Evolutionary conservation across 1,284 basidiomycete species (phyloP).

Genomic region (Ceratorhiza oryzae-sativae): DNA sequence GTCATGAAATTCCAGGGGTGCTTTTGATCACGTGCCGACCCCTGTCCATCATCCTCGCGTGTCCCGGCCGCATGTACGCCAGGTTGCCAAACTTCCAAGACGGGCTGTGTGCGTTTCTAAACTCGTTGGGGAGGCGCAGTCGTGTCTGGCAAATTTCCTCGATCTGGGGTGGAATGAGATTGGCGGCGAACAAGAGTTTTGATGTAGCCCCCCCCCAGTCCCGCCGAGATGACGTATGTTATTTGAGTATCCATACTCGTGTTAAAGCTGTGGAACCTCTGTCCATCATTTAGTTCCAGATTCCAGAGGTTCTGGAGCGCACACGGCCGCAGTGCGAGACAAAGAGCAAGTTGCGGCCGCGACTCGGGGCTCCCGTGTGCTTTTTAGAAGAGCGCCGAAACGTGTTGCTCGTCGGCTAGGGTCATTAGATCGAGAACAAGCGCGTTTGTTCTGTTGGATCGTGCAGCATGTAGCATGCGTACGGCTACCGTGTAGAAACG

Average conservation of each 20-base stretch:
- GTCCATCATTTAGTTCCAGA: neutral
- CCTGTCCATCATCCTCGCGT: constrained; percentile 10
- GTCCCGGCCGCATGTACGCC: neutral
- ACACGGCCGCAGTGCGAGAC: neutral
- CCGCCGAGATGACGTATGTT: neutral
- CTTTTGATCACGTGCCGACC: constrained; percentile 13
- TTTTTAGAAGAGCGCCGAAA: neutral
- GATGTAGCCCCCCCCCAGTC: neutral
- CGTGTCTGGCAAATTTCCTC: neutral
- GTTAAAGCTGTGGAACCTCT: neutral
- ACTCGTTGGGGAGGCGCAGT: neutral
- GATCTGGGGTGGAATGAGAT: constrained; percentile 1
- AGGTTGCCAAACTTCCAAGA: neutral
- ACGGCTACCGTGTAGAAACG: neutral
- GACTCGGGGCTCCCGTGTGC: neutral
- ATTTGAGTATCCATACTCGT: neutral
- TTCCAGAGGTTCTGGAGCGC: neutral
- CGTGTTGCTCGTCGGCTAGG: constrained; percentile 9
- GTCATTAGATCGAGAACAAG: constrained; percentile 13
- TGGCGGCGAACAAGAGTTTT: neutral
- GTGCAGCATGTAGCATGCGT: neutral
- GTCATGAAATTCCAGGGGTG: neutral
- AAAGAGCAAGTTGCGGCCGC: constrained; percentile 3
- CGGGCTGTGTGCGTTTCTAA: neutral
- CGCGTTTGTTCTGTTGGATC: constrained; percentile 13